Percentiles rank a stretch among this genome's conserved stretches.
Evolutionary conservation across 495 filamentous ascomycete genomes (phyloP).

Genomic region (Trichocladium antarcticum): DNA sequence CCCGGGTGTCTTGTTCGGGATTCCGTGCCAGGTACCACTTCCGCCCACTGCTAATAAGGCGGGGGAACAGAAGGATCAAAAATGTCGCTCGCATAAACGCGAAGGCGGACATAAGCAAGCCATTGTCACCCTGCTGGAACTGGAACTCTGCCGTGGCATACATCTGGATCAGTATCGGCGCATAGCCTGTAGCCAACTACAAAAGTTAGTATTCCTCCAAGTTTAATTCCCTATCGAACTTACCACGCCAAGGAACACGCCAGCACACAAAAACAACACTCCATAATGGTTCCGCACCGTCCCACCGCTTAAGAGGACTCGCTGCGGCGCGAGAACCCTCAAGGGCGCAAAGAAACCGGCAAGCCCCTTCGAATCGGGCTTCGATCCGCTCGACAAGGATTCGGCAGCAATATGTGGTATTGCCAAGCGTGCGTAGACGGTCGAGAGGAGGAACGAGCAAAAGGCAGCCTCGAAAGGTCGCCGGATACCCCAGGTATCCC

Average conservation of each 20-base stretch:
- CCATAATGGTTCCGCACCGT: slow-evolving; percentile 37
- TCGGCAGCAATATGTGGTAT: slow-evolving; percentile 35
- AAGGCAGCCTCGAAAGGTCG: slow-evolving; percentile 44
- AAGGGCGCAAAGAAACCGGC: slow-evolving; percentile 43
- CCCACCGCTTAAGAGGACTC: slow-evolving; percentile 33
- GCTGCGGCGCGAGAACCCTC: slow-evolving; percentile 40
- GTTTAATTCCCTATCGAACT: background rate
- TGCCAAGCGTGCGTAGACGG: slow-evolving; percentile 27
- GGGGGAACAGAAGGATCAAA: slow-evolving; percentile 44
- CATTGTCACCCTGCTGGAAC: slow-evolving; percentile 44
- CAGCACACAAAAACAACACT: slow-evolving; percentile 41
- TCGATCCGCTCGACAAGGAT: slow-evolving; percentile 23
- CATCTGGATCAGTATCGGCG: slow-evolving; percentile 41
- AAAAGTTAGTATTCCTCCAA: background rate
- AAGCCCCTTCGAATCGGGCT: slow-evolving; percentile 25
- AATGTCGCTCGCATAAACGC: slow-evolving; percentile 44
- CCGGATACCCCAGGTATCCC: slow-evolving; percentile 39
- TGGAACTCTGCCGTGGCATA: slow-evolving; percentile 44
- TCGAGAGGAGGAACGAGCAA: slow-evolving; percentile 34
- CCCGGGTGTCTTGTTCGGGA: background rate
- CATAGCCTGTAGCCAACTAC: slow-evolving; percentile 44
- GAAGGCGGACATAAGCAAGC: slow-evolving; percentile 42
- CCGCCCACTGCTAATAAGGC: slow-evolving; percentile 41
- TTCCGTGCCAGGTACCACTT: slow-evolving; percentile 30
- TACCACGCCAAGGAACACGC: slow-evolving; percentile 46